Percentiles rank a stretch among this genome's conserved stretches.
These are phyloP conservation scores for Verruconis gallopava DNA, from an alignment of 2,329 filamentous ascomycete species.

Conservation along the genomic window DNA sequence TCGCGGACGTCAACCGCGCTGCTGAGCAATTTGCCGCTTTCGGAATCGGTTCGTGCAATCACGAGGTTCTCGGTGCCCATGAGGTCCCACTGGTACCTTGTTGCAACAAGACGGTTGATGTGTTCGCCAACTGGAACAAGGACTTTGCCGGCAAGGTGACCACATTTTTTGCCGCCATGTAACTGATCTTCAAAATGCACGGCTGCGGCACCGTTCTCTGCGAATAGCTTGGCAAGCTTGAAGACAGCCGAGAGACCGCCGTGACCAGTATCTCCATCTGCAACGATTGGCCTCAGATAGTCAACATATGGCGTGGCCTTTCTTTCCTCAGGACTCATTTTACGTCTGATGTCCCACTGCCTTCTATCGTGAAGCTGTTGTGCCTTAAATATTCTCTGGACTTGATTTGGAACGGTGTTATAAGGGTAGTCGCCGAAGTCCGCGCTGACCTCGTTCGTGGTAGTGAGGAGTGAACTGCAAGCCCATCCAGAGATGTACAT, in stretches of 20 bases:
- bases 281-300: slow-evolving; percentile 88
- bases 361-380: slow-evolving; percentile 95
- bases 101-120: slow-evolving; percentile 84
- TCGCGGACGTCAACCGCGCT: slow-evolving; percentile 88
- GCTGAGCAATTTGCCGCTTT: slow-evolving; percentile 80
- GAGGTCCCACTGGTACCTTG: slow-evolving; percentile 94
- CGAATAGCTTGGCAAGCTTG: slow-evolving; percentile 94
- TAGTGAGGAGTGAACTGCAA: slow-evolving; percentile 83
- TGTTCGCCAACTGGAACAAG: slow-evolving; percentile 88
- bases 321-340: slow-evolving; percentile 61
- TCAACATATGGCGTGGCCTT: slow-evolving; percentile 71
- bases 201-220: slow-evolving; percentile 88
- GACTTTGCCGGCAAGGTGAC: slow-evolving; percentile 91
- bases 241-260: slow-evolving; percentile 85
- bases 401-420: slow-evolving; percentile 96
- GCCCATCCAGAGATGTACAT: slow-evolving; percentile 97
- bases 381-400: slow-evolving; percentile 89
- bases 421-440: slow-evolving; percentile 99
- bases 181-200: slow-evolving; percentile 98
- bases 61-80: slow-evolving; percentile 95
- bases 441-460: slow-evolving; percentile 91
- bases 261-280: slow-evolving; percentile 90
- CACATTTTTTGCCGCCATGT: slow-evolving; percentile 96
- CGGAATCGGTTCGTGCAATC: slow-evolving; percentile 89
- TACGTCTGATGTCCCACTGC: slow-evolving; percentile 76